Conservation (phyloP, 305 asterid genomes). For the Fraxinus angustifolia region DNA sequence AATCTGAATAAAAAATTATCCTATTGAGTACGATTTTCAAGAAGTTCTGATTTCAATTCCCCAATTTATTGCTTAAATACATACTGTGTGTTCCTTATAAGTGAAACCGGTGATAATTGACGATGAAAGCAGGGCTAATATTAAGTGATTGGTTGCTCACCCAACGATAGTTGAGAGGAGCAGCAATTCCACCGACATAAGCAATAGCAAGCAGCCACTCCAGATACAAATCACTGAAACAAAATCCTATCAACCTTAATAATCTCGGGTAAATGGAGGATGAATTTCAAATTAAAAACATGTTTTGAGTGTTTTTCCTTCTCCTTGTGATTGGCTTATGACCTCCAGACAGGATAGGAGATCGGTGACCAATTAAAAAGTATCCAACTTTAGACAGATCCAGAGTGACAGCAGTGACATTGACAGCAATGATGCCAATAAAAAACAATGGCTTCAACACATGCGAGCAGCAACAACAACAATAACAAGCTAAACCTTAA, state of each 20-base stretch:
- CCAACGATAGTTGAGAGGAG: constrained; percentile 94
- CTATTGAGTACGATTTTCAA: not conserved
- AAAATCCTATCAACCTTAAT: constrained; percentile 6
- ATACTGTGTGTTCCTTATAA: not conserved
- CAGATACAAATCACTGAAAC: constrained; percentile 69
- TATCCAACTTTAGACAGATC: not conserved
- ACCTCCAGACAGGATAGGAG: not conserved
- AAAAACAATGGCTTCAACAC: not conserved
- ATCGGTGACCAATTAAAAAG: not conserved
- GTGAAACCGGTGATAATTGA: not conserved
- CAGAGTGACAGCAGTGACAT: not conserved
- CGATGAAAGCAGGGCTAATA: not conserved
- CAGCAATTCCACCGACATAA: constrained; percentile 81
- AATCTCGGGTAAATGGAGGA: not conserved
- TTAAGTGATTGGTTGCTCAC: constrained; percentile 30
- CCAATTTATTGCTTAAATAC: not conserved
- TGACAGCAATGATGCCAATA: not conserved
- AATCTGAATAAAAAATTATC: not conserved
- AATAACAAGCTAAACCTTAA: not conserved
- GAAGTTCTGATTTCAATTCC: not conserved
- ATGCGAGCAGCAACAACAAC: not conserved
- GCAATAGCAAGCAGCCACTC: constrained; percentile 90
- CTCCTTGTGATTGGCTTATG: not conserved
- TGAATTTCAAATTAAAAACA: not conserved
- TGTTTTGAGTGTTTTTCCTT: not conserved